These are phyloP conservation scores for Epichloe hybrida DNA, from an alignment of 2,329 filamentous ascomycete genomes.

Conservation along the genomic window DNA sequence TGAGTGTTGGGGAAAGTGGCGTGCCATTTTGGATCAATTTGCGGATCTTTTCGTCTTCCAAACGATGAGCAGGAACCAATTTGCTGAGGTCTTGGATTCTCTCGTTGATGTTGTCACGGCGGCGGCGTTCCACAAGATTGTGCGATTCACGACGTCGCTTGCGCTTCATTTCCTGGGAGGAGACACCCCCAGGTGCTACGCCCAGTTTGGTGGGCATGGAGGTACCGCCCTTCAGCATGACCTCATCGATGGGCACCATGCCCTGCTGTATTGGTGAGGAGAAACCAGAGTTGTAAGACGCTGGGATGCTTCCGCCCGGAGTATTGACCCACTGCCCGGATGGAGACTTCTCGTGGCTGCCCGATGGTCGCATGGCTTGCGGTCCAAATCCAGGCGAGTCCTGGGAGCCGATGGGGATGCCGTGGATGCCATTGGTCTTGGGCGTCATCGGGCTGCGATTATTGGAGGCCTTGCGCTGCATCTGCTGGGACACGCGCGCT, in stretches of 20 bases:
- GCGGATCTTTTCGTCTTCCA: conserved; percentile 94
- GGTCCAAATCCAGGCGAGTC: conserved; percentile 61
- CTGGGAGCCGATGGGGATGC: conserved; percentile 51
- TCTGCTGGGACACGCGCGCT: conserved; percentile 43
- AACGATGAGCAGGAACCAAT: conserved; percentile 77
- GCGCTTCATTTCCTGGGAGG: conserved; percentile 86
- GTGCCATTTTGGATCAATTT: conserved; percentile 91
- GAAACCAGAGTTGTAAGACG: conserved; percentile 79
- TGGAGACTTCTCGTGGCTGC: conserved; percentile 65
- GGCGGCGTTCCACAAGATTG: conserved; percentile 87
- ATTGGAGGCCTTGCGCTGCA: conserved; percentile 62
- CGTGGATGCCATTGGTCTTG: conserved; percentile 66
- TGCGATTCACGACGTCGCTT: conserved; percentile 86
- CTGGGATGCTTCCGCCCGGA: conserved; percentile 62
- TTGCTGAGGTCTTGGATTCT: conserved; percentile 93
- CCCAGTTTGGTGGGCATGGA: conserved; percentile 83
- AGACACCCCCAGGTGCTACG: conserved; percentile 38
- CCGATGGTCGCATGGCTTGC: conserved; percentile 62
- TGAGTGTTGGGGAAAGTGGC: conserved; percentile 71
- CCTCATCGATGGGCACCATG: conserved; percentile 71
- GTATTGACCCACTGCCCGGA: conserved; percentile 88
- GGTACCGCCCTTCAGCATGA: conserved; percentile 74
- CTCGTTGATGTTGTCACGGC: conserved; percentile 97
- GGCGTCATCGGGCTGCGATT: conserved; percentile 71
- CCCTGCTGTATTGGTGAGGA: conserved; percentile 63